Conservation (phyloP, 352 stramenopile species). For the Phytopythium helicoides region DNA sequence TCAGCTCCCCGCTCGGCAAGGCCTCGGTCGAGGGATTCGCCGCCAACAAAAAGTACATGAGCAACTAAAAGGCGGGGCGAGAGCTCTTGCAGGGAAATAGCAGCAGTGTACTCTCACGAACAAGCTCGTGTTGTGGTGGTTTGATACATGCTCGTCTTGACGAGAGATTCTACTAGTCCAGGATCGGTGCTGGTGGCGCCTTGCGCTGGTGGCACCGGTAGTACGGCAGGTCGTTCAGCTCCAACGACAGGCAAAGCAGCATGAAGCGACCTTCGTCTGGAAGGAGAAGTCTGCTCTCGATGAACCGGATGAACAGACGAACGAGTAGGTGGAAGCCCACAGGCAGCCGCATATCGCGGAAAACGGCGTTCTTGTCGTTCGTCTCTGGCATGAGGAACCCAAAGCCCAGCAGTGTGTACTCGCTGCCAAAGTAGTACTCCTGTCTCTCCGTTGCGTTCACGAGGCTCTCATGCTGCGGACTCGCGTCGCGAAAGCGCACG, state of each 20-base stretch:
- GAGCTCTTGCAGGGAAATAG: neutral
- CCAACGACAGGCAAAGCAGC: slow-evolving; percentile 48
- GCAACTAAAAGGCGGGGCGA: slow-evolving; percentile 39
- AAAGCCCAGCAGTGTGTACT: slow-evolving; percentile 57
- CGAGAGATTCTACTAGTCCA: neutral
- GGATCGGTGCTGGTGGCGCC: neutral
- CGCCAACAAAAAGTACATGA: slow-evolving; percentile 85
- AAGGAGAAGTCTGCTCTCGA: slow-evolving; percentile 58
- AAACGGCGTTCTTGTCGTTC: slow-evolving; percentile 55
- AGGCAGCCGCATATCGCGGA: slow-evolving; percentile 48
- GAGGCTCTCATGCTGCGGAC: slow-evolving; percentile 33
- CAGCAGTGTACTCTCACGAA: neutral
- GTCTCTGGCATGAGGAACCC: slow-evolving; percentile 51
- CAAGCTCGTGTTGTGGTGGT: neutral
- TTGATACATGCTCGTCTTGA: too few species aligned
- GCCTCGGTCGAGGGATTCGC: slow-evolving; percentile 72
- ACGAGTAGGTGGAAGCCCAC: slow-evolving; percentile 53
- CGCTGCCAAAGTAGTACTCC: slow-evolving; percentile 45
- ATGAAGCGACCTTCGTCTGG: slow-evolving; percentile 48
- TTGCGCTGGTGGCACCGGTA: slow-evolving; percentile 29
- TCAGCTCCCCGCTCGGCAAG: slow-evolving; percentile 89
- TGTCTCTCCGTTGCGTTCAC: slow-evolving; percentile 27
- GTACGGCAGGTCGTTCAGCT: slow-evolving; percentile 39
- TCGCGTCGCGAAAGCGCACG: slow-evolving; percentile 21
- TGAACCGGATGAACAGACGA: slow-evolving; percentile 47